Evolutionary conservation across 495 filamentous ascomycete species (phyloP), one percentile per base, ranked within the genome.

Genomic region (Aeminium ludgeri): DNA sequence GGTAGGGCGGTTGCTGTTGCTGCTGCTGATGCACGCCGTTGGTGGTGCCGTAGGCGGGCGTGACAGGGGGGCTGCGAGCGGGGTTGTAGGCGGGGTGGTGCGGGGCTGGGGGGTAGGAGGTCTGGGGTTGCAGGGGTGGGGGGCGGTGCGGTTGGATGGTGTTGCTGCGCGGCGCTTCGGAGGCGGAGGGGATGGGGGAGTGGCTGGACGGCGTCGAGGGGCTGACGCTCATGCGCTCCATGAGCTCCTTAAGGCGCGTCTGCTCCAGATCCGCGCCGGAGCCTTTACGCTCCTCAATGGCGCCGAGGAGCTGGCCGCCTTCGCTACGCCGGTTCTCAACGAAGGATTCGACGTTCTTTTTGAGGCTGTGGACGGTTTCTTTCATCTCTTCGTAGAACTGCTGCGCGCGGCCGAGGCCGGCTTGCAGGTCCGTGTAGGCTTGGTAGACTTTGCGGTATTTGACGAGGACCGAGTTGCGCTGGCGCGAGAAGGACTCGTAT

Each of bases 321-420:
- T 97, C 89, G 0, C 83, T 79, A 34, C 86, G 70, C 27, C 89
- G 73, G 53, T 96, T 97, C 65, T 80, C 87, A 42, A 97, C 87
- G 56, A 96, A 97, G 2, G 79, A 81, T 50, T 95, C 86, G 10
- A 96, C 87, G 52, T 97, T 97, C 66, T 94, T 87, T 44, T 82
- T 76, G n/a, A 96, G 65, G 52, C 81, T 92, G 33, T 94, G 83
- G 1, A 91, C 86, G 1, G 86, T 95, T 38, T 96, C 84, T 49
- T 72, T 78, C 85, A 96, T 97, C 55, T 96, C 89, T 5, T 70
- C 71, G 56, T 97, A 97, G 70, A 94, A 97, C 23, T 73, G 78
- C 54, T 83, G 83, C 10, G 89, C 89, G 46, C 86, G 78, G 46
- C 75, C 67, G 6, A 95, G 65, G 17, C 89, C 89, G 1, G 80